Evolutionary conservation across 345 rosid species (phyloP), one percentile per base, ranked within the genome.

Genomic region (Microthlaspi erraticum): DNA sequence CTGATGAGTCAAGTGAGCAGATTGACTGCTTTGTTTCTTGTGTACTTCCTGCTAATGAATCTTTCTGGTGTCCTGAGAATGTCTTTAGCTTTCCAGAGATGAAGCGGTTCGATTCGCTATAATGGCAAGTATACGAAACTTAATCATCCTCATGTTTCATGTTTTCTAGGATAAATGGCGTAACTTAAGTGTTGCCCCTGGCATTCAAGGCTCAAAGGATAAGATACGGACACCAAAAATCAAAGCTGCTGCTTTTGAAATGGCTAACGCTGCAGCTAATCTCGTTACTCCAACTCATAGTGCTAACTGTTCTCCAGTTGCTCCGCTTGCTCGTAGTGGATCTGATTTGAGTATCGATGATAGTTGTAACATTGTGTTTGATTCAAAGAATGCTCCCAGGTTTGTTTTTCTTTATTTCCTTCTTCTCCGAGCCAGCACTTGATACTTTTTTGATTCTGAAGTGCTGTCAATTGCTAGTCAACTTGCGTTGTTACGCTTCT

Each of bases 161-260:
- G 39, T 34, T 23, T 58, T 49, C 9, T 18, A 91, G 97, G 97
- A 88, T 62, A 91, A 91, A 70, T 91, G 96, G 96, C 84, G 96
- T 45, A 89, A 91, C 66, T 54, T 91, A 79, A 81, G 82, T 64
- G 96, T 84, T 70, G 83, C 88, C 29, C 69, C 79, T 49, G 61
- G 83, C 51, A 81, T 79, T 62, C 84, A 77, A 80, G 84, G 86
- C 70, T 81, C 89, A 29, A 83, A 72, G 60, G 91, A 87, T 51
- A 88, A 81, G 80, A 60, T 73, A 46, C 79, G 86, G 72, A 57
- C 78, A 33, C 78, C 78, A 38, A 84, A 84, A 77, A 32, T 74
- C 45, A 86, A 72, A 65, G 76, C 89, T 45, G 77, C 81, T 68
- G 73, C 78, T 52, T 61, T 53, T 55, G 23, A 53, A 13, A 58